A percentile compares a stretch with the other conserved stretches of the same genome.
Evolutionary conservation across 1,284 basidiomycete genomes (phyloP).

Genomic region (Acaromyces ingoldii): DNA sequence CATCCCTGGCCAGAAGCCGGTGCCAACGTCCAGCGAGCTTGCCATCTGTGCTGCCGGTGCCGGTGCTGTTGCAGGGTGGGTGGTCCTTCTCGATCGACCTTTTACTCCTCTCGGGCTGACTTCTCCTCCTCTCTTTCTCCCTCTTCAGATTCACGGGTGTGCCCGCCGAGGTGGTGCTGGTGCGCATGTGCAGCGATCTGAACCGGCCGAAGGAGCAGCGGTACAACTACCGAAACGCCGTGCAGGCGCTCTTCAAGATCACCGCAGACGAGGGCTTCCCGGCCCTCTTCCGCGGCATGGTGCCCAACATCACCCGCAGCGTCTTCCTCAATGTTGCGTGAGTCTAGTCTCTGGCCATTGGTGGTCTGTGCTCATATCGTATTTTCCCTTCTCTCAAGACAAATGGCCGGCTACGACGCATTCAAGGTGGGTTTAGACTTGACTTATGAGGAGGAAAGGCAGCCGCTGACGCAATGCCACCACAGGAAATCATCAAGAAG

Average conservation of each 20-base stretch:
- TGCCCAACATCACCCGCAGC: constrained; percentile 56
- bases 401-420: constrained; percentile 17
- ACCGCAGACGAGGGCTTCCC: constrained; percentile 55
- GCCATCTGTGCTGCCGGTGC: constrained; percentile 11
- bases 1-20: background rate
- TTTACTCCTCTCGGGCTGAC: background rate
- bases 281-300: constrained; percentile 54
- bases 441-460: background rate
- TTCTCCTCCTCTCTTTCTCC: background rate
- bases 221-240: constrained; percentile 52
- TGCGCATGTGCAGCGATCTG: constrained; percentile 53
- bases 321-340: constrained; percentile 55
- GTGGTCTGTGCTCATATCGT: too few relatives aligned
- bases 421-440: constrained; percentile 9
- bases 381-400: background rate
- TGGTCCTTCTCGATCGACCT: background rate
- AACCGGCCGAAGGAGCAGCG: constrained; percentile 38
- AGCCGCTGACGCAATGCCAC: background rate
- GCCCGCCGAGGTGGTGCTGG: constrained; percentile 39
- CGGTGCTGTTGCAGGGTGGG: constrained; percentile 10
- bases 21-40: constrained; percentile 8
- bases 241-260: constrained; percentile 55
- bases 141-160: constrained; percentile 26
- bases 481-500: background rate
- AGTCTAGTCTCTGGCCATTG: too few relatives aligned